Percentiles rank a stretch among this genome's conserved stretches.
phyloP scores from a whole-genome alignment of 257 asterid species.

The Plantago ovata region DNA sequence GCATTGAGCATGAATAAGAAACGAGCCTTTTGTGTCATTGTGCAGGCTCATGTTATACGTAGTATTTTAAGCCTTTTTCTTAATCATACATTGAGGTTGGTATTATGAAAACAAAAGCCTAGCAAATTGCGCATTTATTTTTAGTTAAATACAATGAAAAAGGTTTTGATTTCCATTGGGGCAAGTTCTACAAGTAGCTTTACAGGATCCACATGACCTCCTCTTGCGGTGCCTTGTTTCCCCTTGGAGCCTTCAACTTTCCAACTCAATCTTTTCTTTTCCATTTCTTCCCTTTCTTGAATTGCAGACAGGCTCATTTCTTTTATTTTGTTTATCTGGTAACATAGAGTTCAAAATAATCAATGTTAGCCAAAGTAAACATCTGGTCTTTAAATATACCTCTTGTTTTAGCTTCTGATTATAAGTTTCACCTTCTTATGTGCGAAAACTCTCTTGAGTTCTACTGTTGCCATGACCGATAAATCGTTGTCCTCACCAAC shows the following conservation, averaged over 20 bases:
- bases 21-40: too few relatives aligned
- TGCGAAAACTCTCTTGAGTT: constrained; percentile 45
- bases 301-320: constrained; percentile 59
- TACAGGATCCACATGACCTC: constrained; percentile 50
- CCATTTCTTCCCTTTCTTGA: constrained; percentile 55
- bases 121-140: too few relatives aligned
- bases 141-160: constrained; percentile 19
- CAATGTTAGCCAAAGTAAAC: neutral
- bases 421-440: constrained; percentile 33
- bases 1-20: too few relatives aligned
- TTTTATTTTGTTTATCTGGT: constrained; percentile 27
- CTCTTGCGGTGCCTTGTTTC: constrained; percentile 30
- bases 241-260: constrained; percentile 30
- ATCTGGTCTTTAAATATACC: neutral
- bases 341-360: neutral
- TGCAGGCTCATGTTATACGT: too few relatives aligned
- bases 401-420: neutral
- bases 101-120: too few relatives aligned
- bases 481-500: constrained; percentile 48
- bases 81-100: too few relatives aligned
- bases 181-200: constrained; percentile 56
- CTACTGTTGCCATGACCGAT: constrained; percentile 42
- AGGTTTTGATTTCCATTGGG: constrained; percentile 73
- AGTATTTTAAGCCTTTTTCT: too few relatives aligned
- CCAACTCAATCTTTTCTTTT: constrained; percentile 48